Percentiles rank a stretch among this genome's conserved stretches.
These are phyloP conservation scores for Alternaria brassicicola DNA, from an alignment of 2,329 filamentous ascomycete species.

Conservation along the genomic window DNA sequence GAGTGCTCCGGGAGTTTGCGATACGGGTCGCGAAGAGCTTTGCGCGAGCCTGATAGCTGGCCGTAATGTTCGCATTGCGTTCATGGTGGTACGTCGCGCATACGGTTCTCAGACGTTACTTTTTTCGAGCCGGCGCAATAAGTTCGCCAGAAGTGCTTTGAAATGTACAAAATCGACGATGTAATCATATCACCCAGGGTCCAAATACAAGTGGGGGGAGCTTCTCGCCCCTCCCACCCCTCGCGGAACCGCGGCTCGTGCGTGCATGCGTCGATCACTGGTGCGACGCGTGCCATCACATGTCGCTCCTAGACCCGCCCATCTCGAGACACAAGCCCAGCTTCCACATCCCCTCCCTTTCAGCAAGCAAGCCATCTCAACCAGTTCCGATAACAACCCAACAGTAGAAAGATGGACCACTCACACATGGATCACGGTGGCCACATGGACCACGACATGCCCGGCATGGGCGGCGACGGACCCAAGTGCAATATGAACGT, in stretches of 20 bases:
- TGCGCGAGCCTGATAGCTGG: slow-evolving; percentile 21
- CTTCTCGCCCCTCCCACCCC: slow-evolving; percentile 12
- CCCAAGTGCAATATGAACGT: slow-evolving; percentile 90
- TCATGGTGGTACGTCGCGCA: slow-evolving; percentile 8
- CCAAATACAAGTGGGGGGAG: slow-evolving; percentile 8
- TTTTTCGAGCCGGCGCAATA: neutral
- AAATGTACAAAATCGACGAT: slow-evolving; percentile 3
- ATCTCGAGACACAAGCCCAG: slow-evolving; percentile 10
- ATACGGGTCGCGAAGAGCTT: slow-evolving; percentile 11
- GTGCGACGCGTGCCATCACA: slow-evolving; percentile 26
- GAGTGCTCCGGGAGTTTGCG: slow-evolving; percentile 20
- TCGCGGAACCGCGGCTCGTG: slow-evolving; percentile 24
- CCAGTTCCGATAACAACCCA: slow-evolving; percentile 3
- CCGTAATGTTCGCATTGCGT: slow-evolving; percentile 29
- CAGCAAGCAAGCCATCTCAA: neutral
- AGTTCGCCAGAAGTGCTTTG: neutral
- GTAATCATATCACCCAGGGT: slow-evolving; percentile 7
- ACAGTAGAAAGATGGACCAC: slow-evolving; percentile 42
- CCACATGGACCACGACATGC: slow-evolving; percentile 65
- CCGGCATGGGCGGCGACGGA: slow-evolving; percentile 50
- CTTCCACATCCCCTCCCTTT: neutral
- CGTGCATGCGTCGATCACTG: slow-evolving; percentile 23
- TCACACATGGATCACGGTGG: slow-evolving; percentile 50
- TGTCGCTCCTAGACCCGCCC: neutral
- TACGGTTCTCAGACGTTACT: neutral